These are phyloP conservation scores for Ophiostoma montium DNA, from an alignment of 2,329 filamentous ascomycete genomes.

Conservation along the genomic window DNA sequence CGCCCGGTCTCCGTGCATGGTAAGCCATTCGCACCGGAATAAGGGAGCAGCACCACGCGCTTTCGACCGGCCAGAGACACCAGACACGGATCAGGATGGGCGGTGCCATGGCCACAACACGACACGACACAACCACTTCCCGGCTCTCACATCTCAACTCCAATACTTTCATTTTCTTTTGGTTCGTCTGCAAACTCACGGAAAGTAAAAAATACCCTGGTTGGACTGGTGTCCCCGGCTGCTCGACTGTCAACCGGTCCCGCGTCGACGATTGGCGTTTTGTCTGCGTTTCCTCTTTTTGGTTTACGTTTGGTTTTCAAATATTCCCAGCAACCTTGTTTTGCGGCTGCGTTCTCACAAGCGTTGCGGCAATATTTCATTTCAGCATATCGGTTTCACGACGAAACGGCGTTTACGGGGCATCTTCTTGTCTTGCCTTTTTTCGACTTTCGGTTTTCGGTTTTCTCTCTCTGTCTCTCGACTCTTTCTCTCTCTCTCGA, in stretches of 20 bases:
- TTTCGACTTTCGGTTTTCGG: no score
- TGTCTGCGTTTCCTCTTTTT: constrained; percentile 11
- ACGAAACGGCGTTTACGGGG: constrained; percentile 28
- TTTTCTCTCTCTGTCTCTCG: constrained; percentile 14
- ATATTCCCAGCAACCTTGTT: constrained; percentile 8
- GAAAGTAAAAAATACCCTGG: constrained; percentile 17
- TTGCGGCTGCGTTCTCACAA: neutral
- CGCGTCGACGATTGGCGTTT: constrained; percentile 22
- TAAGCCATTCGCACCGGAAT: neutral
- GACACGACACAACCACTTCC: neutral
- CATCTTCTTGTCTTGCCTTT: constrained; percentile 14
- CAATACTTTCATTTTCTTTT: constrained; percentile 10
- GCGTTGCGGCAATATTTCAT: constrained; percentile 12
- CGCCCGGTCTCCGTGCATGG: constrained; percentile 32
- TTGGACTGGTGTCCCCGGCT: constrained; percentile 23
- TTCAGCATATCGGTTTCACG: constrained; percentile 11
- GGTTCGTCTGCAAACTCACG: constrained; percentile 8
- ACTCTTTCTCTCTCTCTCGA: neutral
- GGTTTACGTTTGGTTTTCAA: constrained; percentile 23
- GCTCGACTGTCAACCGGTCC: constrained; percentile 22
- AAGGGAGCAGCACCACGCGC: no score
- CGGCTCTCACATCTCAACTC: neutral
- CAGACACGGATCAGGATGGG: no score
- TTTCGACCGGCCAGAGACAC: no score
- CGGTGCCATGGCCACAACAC: no score